Evolutionary conservation across 169 alveolate genomes (phyloP).

Genomic region (Sarcocystis neurona): DNA sequence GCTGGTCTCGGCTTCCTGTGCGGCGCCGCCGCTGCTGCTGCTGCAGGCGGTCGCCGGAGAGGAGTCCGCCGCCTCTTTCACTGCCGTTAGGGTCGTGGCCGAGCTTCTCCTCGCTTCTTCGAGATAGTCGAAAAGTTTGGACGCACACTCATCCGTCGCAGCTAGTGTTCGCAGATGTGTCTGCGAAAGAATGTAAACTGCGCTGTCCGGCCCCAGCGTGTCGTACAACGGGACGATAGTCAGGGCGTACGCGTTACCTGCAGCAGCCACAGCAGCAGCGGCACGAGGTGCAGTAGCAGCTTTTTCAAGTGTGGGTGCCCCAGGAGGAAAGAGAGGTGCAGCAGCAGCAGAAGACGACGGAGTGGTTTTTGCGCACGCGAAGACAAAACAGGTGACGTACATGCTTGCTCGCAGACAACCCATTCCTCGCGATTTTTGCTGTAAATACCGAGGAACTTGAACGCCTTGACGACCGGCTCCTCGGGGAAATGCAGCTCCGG

Average conservation of each 20-base stretch:
- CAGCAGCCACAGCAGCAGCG: neutral
- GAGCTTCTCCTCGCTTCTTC: neutral
- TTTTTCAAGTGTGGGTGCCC: neutral
- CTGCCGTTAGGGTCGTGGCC: no score
- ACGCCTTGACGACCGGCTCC: neutral
- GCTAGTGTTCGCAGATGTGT: conserved; percentile 62
- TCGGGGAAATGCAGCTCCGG: conserved; percentile 34
- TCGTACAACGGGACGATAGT: conserved; percentile 68
- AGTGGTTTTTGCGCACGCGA: neutral
- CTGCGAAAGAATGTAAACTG: conserved; percentile 45
- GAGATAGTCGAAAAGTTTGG: conserved; percentile 41
- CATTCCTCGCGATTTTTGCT: conserved; percentile 87
- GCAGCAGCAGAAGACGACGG: neutral
- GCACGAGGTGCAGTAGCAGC: neutral
- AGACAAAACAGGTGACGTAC: conserved; percentile 21
- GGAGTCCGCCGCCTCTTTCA: no score
- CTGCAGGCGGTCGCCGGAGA: no score
- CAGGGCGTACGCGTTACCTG: conserved; percentile 64
- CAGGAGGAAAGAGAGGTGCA: neutral
- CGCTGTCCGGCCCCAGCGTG: conserved; percentile 66
- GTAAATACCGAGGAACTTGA: conserved; percentile 78
- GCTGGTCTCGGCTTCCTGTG: neutral
- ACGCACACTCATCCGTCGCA: conserved; percentile 43
- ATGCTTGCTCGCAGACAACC: conserved; percentile 81
- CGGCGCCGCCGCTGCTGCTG: neutral